Conservation (phyloP, 768 basidiomycete genomes). For the Termitomyces sp. region DNA sequence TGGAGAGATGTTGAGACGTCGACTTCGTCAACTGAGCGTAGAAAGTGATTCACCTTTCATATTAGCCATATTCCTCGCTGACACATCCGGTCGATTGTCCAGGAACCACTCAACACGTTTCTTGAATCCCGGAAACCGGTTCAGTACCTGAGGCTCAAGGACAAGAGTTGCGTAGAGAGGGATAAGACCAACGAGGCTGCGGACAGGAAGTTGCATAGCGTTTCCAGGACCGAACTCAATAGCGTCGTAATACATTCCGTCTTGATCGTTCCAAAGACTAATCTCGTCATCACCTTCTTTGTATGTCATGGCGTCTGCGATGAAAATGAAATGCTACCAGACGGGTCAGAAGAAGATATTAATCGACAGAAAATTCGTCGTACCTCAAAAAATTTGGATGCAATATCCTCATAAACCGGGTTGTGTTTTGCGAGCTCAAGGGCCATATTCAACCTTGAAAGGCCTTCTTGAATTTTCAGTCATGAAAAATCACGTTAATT, state of each 20-base stretch:
- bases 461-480: background rate
- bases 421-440: conserved; percentile 98
- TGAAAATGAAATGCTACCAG: conserved; percentile 90
- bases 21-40: background rate
- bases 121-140: conserved; percentile 95
- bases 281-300: conserved; percentile 69
- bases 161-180: conserved; percentile 94
- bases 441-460: conserved; percentile 85
- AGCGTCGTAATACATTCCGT: conserved; percentile 98
- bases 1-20: conserved; percentile 9
- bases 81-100: conserved; percentile 83
- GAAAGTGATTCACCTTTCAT: conserved; percentile 60
- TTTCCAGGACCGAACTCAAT: conserved; percentile 81
- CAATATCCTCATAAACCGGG: conserved; percentile 96
- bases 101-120: conserved; percentile 99
- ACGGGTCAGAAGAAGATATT: background rate
- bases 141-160: conserved; percentile 83
- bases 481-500: background rate
- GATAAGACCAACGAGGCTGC: conserved; percentile 95
- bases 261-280: conserved; percentile 92
- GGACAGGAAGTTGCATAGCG: conserved; percentile 87
- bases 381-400: conserved; percentile 95
- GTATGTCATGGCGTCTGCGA: conserved; percentile 98
- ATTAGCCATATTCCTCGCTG: conserved; percentile 91
- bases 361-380: conserved; percentile 1